These are phyloP conservation scores for Stachybotrys chlorohalonatus DNA, from an alignment of 2,329 filamentous ascomycete species.

Conservation along the genomic window DNA sequence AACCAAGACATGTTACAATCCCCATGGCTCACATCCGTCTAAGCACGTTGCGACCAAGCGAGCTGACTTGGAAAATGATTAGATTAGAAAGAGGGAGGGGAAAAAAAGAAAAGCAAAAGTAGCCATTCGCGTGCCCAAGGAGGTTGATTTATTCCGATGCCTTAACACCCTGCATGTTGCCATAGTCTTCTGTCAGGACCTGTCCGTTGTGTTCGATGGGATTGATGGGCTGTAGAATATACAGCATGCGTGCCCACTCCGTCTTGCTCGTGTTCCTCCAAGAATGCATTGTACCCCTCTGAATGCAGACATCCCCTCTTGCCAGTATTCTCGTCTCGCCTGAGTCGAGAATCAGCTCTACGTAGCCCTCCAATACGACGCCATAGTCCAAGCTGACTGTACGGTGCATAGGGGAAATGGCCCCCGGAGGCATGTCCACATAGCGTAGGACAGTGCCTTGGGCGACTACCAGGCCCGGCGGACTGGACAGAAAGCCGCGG, in stretches of 20 bases:
- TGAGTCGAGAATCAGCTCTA: constrained; percentile 43
- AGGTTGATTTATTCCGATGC: constrained; percentile 3
- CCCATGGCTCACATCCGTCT: too few species aligned
- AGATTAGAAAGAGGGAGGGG: too few species aligned
- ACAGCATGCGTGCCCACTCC: constrained; percentile 35
- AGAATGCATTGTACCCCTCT: constrained; percentile 47
- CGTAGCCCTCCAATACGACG: constrained; percentile 42
- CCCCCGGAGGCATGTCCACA: constrained; percentile 35
- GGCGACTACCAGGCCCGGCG: constrained; percentile 18
- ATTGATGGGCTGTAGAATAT: constrained; percentile 23
- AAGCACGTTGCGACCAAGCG: too few species aligned
- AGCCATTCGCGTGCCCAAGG: too few species aligned
- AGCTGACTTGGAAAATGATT: too few species aligned
- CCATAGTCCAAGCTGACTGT: constrained; percentile 47
- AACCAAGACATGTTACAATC: too few species aligned
- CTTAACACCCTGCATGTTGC: constrained; percentile 12
- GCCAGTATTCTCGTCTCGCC: constrained; percentile 27
- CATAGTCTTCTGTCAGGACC: constrained; percentile 24
- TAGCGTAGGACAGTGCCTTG: constrained; percentile 35
- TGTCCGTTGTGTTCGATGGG: constrained; percentile 5
- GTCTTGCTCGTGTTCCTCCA: constrained; percentile 38
- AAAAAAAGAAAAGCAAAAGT: too few species aligned
- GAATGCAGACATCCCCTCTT: constrained; percentile 37
- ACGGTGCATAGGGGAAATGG: constrained; percentile 24
- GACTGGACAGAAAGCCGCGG: constrained; percentile 7